phyloP scores from a whole-genome alignment of 2,329 filamentous ascomycete genomes.

The Aureobasidium sp. region DNA sequence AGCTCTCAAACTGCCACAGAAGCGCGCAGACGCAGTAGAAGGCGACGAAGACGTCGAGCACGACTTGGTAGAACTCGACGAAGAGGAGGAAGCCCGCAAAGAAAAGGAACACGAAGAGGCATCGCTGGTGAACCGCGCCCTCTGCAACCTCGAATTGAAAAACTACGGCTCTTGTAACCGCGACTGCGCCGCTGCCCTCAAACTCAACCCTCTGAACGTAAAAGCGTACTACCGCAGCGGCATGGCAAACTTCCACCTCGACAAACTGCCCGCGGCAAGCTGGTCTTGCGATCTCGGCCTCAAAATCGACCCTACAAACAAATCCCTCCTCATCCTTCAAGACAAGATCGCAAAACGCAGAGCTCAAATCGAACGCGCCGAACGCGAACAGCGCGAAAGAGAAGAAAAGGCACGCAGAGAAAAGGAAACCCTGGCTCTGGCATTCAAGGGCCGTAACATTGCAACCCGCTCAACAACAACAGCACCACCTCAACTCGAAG shows the following conservation, averaged over 20 bases:
- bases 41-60: constrained; percentile 36
- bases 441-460: constrained; percentile 65
- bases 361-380: constrained; percentile 48
- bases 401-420: constrained; percentile 51
- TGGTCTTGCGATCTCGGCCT: constrained; percentile 72
- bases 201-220: constrained; percentile 70
- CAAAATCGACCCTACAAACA: constrained; percentile 63
- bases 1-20: constrained; percentile 57
- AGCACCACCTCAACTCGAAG: constrained; percentile 79
- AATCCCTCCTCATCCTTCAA: constrained; percentile 55
- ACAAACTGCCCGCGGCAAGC: constrained; percentile 70
- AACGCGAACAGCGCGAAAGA: constrained; percentile 50
- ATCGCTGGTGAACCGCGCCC: constrained; percentile 78
- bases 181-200: constrained; percentile 74
- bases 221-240: constrained; percentile 89
- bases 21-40: constrained; percentile 41
- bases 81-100: constrained; percentile 53
- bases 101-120: constrained; percentile 64
- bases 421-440: constrained; percentile 43
- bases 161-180: constrained; percentile 84
- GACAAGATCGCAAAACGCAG: constrained; percentile 57
- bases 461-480: constrained; percentile 54
- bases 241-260: constrained; percentile 68
- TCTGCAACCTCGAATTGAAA: constrained; percentile 78
- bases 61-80: constrained; percentile 37